Evolutionary conservation across 306 rosid genomes (phyloP), one percentile per base, ranked within the genome.

Genomic region (Urtica urens): DNA sequence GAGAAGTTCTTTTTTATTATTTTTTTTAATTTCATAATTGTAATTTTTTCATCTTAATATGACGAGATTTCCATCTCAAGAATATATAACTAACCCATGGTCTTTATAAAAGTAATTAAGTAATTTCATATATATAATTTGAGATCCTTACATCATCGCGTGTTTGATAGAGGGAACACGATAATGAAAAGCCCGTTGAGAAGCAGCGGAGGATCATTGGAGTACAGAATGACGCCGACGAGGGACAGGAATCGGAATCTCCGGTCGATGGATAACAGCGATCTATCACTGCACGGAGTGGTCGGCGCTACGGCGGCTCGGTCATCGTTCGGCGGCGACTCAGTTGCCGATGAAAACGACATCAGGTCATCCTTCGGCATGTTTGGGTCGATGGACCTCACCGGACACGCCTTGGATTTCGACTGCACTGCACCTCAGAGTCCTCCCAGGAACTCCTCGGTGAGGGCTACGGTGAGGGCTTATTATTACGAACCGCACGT

Each of bases 401-500:
- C 54, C 22, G 53, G 18, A 38, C 74, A 60, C 33, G 64, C 38
- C 55, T 18, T 59, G 29, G 81, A 75, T 27, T 38, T 60, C 24
- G 61, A 45, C 24, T 57, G 44, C 39, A 22, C 11, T 26, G 3
- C 26, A 17, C 22, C 73, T 31, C 68, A 54, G 55, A n/a, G 58
- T 18, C 49, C 62, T 0, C 42, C 16, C 24, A 44, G 50, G 2
- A 29, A 75, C 10, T 12, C 61, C 20, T 3, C 64, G 25, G 40
- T 77, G 51, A 72, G 63, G 0, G 38, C 79, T 13, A 17, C 85
- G 23, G 94, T 85, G 70, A 68, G 90, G n/a, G n/a, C n/a, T n/a
- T n/a, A n/a, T n/a, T n/a, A n/a, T n/a, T n/a, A n/a, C n/a, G n/a
- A n/a, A n/a, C n/a, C n/a, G n/a, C n/a, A n/a, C n/a, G n/a, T n/a